phyloP scores from a whole-genome alignment of 1,284 basidiomycete species.

The Grifola frondosa region DNA sequence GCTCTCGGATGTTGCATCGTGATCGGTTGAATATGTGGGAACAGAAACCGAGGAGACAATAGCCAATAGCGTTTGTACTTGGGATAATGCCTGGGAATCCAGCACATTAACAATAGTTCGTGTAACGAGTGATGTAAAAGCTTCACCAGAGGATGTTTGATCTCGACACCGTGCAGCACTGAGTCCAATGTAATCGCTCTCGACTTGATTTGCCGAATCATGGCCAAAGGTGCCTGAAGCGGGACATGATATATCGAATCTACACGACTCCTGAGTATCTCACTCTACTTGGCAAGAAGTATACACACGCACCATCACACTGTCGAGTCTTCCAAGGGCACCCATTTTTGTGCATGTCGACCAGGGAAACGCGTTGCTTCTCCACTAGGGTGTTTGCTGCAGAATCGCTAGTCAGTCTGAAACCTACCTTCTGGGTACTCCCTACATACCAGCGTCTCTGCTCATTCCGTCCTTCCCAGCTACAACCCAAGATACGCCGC shows the following conservation, averaged over 20 bases:
- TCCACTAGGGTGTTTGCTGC: conserved; percentile 66
- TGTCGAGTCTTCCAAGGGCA: conserved; percentile 80
- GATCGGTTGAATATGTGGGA: conserved; percentile 12
- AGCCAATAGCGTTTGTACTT: conserved; percentile 32
- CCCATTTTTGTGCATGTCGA: conserved; percentile 71
- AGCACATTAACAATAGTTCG: conserved; percentile 6
- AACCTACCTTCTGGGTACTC: conserved; percentile 26
- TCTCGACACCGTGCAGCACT: conserved; percentile 50
- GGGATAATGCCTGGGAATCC: conserved; percentile 30
- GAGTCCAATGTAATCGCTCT: conserved; percentile 54
- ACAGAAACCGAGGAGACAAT: conserved; percentile 30
- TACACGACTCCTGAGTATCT: conserved; percentile 27
- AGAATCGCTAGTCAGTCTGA: conserved; percentile 18
- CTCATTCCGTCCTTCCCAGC: conserved; percentile 63
- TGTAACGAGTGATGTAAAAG: conserved; percentile 7
- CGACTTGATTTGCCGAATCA: conserved; percentile 58
- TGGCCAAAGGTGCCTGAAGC: conserved; percentile 59
- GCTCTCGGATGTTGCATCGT: conserved; percentile 6
- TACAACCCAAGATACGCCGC: conserved; percentile 69
- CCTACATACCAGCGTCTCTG: conserved; percentile 68
- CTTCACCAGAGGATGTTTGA: conserved; percentile 74
- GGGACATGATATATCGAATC: conserved; percentile 75
- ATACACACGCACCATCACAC: conserved; percentile 61
- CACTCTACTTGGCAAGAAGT: neutral
- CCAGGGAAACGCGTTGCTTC: conserved; percentile 63